Conservation (phyloP, 257 asterid genomes). For the Jacaranda mimosifolia region DNA sequence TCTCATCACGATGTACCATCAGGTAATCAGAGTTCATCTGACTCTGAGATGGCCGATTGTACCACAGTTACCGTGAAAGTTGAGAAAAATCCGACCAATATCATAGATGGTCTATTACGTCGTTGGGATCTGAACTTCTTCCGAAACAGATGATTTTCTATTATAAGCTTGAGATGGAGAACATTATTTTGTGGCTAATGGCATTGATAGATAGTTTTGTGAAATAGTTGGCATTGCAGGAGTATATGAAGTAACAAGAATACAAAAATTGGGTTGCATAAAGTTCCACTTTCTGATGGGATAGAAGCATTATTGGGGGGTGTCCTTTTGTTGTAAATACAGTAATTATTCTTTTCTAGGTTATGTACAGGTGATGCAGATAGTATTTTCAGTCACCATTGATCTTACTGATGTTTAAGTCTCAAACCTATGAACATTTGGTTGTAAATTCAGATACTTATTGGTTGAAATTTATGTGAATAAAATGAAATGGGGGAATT, state of each 20-base stretch:
- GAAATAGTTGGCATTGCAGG: constrained; percentile 37
- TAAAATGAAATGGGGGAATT: too few relatives aligned
- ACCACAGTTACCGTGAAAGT: constrained; percentile 78
- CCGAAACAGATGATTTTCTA: constrained; percentile 56
- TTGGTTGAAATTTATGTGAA: not conserved
- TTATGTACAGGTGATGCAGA: constrained; percentile 46
- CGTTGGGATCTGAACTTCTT: constrained; percentile 92
- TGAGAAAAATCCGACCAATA: constrained; percentile 65
- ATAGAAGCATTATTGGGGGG: constrained; percentile 5
- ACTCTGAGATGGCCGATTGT: constrained; percentile 53
- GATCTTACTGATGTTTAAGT: constrained; percentile 4
- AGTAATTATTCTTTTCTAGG: constrained; percentile 41
- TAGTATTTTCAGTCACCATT: constrained; percentile 27
- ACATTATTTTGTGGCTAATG: constrained; percentile 14
- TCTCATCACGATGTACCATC: constrained; percentile 29
- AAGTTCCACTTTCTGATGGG: constrained; percentile 9
- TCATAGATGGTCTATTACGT: constrained; percentile 79
- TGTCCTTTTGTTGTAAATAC: constrained; percentile 36
- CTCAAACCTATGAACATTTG: not conserved
- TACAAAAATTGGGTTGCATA: constrained; percentile 6
- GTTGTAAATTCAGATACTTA: not conserved
- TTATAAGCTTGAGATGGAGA: constrained; percentile 7
- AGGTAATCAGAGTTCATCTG: constrained; percentile 49
- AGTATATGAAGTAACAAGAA: constrained; percentile 26
- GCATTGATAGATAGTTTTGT: not conserved